A percentile compares a stretch with the other conserved stretches of the same genome.
phyloP scores from a whole-genome alignment of 805 yeast genomes.

The Saccharomycopsis guyanensis region DNA sequence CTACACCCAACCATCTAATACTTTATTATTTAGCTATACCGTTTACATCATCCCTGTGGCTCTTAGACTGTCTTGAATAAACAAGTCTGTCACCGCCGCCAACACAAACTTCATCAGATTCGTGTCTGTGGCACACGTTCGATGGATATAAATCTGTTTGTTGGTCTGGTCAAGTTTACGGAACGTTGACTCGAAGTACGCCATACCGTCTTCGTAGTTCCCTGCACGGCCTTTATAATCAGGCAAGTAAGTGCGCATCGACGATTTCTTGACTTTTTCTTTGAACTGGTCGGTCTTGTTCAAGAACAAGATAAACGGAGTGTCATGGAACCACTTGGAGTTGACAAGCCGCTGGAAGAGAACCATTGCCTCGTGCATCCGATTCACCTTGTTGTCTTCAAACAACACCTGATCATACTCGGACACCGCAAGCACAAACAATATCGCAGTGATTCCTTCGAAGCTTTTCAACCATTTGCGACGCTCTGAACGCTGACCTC shows the following conservation, averaged over 20 bases:
- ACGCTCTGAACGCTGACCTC: constrained; percentile 94
- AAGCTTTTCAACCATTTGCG: constrained; percentile 95
- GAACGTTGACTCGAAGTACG: constrained; percentile 65
- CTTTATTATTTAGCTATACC: no score
- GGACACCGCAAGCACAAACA: constrained; percentile 81
- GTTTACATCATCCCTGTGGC: constrained; percentile 61
- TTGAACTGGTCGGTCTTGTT: constrained; percentile 83
- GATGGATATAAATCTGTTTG: constrained; percentile 78
- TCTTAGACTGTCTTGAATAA: constrained; percentile 74
- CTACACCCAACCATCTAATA: no score
- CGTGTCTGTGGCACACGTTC: constrained; percentile 95
- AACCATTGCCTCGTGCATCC: constrained; percentile 85
- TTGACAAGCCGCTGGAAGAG: constrained; percentile 79
- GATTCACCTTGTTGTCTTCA: constrained; percentile 82
- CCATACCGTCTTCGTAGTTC: constrained; percentile 58
- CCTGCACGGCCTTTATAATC: constrained; percentile 61
- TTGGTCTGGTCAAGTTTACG: constrained; percentile 52
- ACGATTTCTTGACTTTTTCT: constrained; percentile 56
- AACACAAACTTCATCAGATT: constrained; percentile 83
- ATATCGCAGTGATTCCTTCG: constrained; percentile 79
- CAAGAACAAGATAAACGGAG: constrained; percentile 83
- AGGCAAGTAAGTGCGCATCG: constrained; percentile 69
- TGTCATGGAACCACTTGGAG: constrained; percentile 74
- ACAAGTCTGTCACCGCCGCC: constrained; percentile 86
- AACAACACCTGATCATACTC: constrained; percentile 90